Conservation (phyloP, 2,329 filamentous ascomycete species). For the Fusarium sp. region DNA sequence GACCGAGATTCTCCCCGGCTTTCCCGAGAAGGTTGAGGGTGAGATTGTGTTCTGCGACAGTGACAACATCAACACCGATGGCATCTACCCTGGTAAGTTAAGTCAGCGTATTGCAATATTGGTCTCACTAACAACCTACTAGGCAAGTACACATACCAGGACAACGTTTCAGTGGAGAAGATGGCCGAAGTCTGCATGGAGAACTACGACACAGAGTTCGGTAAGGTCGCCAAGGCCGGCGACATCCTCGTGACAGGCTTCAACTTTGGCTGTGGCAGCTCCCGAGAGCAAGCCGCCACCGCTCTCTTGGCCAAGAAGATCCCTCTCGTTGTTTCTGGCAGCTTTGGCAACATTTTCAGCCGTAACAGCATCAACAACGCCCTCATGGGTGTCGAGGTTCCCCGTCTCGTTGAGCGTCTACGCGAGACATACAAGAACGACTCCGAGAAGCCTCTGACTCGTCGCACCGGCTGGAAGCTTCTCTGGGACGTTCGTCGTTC, state of each 20-base stretch:
- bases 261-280: constrained; percentile 88
- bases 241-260: constrained; percentile 89
- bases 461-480: constrained; percentile 84
- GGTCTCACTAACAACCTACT: not conserved
- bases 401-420: constrained; percentile 71
- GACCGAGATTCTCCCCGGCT: constrained; percentile 84
- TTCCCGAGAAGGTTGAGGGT: constrained; percentile 83
- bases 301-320: constrained; percentile 85
- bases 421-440: constrained; percentile 67
- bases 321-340: constrained; percentile 81
- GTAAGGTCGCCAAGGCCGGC: constrained; percentile 68
- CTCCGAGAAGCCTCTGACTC: constrained; percentile 67
- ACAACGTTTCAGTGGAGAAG: constrained; percentile 77
- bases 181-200: constrained; percentile 95
- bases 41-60: constrained; percentile 78
- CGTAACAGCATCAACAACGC: constrained; percentile 85
- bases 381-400: constrained; percentile 77
- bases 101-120: accelerated
- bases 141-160: constrained; percentile 90
- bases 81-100: constrained; percentile 85
- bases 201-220: constrained; percentile 87
- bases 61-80: constrained; percentile 80
- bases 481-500: constrained; percentile 82
- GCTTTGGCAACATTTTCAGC: constrained; percentile 86
- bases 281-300: constrained; percentile 82